phyloP scores from a whole-genome alignment of 2,329 filamentous ascomycete species.

The Chrysoporthe cubensis region DNA sequence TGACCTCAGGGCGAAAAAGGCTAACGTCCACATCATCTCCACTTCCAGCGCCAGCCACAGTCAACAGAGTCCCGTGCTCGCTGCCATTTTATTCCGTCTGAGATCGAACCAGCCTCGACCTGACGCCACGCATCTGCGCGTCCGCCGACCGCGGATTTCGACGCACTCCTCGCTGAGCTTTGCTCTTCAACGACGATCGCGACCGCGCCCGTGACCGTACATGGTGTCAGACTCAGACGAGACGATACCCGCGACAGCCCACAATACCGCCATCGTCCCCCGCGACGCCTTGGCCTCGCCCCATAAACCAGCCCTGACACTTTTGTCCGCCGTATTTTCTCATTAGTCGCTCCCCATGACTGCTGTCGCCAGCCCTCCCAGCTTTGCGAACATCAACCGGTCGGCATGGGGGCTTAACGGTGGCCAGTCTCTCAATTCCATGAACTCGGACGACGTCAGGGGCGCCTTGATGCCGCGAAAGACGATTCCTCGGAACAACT shows the following conservation, averaged over 20 bases:
- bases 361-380: slow-evolving; percentile 68
- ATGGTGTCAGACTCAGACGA: slow-evolving; percentile 32
- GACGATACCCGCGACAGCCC: slow-evolving; percentile 24
- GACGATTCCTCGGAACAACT: slow-evolving; percentile 83
- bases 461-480: slow-evolving; percentile 92
- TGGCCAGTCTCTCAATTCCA: slow-evolving; percentile 59
- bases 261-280: slow-evolving; percentile 19
- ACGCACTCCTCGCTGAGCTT: slow-evolving; percentile 29
- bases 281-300: slow-evolving; percentile 32
- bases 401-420: slow-evolving; percentile 69
- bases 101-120: slow-evolving; percentile 14
- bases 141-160: slow-evolving; percentile 13
- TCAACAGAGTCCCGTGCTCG: slow-evolving; percentile 6
- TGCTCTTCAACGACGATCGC: slow-evolving; percentile 21
- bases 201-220: slow-evolving; percentile 30
- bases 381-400: slow-evolving; percentile 65
- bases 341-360: slow-evolving; percentile 58
- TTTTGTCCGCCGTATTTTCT: slow-evolving; percentile 25
- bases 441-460: slow-evolving; percentile 82
- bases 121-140: slow-evolving; percentile 22
- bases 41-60: slow-evolving; percentile 23
- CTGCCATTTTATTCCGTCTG: slow-evolving; percentile 21
- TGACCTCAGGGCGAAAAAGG: slow-evolving; percentile 27
- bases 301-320: slow-evolving; percentile 26
- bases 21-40: slow-evolving; percentile 25